Evolutionary conservation across 805 yeast species (phyloP).

Genomic region (Sugiyamaella valdiviana): DNA sequence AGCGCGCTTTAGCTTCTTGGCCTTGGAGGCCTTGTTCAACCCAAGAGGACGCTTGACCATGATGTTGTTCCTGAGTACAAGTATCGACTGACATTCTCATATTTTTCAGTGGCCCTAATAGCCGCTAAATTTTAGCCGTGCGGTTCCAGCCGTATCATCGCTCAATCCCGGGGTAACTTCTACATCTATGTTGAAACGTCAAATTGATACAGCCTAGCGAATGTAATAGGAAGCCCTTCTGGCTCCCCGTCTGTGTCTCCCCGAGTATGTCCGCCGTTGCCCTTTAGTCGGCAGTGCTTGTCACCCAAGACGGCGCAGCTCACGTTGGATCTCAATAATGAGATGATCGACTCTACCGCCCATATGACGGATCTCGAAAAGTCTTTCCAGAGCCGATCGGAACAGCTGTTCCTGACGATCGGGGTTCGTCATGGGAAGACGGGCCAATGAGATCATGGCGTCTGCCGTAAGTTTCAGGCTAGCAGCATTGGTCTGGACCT

Average conservation of each 20-base stretch:
- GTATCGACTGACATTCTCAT: too few relatives aligned
- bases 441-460: background rate
- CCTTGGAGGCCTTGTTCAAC: conserved; percentile 52
- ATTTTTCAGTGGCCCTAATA: too few relatives aligned
- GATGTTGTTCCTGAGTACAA: conserved; percentile 4
- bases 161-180: too few relatives aligned
- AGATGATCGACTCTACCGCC: background rate
- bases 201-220: too few relatives aligned
- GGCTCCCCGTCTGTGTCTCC: too few relatives aligned
- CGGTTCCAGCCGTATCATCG: background rate
- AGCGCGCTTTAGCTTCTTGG: conserved; percentile 36
- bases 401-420: background rate
- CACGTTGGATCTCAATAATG: background rate
- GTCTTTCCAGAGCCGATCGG: background rate
- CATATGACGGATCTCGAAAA: background rate
- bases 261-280: too few relatives aligned
- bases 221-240: too few relatives aligned
- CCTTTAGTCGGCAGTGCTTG: background rate
- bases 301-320: background rate
- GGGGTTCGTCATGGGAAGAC: background rate
- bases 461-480: background rate
- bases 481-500: background rate
- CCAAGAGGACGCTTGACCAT: conserved; percentile 67
- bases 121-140: background rate
- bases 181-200: too few relatives aligned